phyloP scores from a whole-genome alignment of 768 basidiomycete genomes.

The Suillus cothurnatus region DNA sequence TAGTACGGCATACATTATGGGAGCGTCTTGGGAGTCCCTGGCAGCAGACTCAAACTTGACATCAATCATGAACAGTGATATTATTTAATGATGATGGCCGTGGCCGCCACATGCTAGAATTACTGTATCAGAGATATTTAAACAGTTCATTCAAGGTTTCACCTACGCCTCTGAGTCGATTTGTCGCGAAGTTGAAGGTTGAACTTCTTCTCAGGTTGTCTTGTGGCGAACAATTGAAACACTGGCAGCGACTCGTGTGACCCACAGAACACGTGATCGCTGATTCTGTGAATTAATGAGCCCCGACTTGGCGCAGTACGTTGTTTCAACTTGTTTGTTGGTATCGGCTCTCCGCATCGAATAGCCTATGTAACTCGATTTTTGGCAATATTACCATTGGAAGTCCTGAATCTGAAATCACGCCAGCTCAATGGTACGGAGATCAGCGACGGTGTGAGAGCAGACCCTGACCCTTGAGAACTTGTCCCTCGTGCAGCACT shows the following conservation, averaged over 20 bases:
- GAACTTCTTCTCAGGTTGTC: background rate
- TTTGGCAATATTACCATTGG: background rate
- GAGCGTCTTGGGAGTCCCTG: background rate
- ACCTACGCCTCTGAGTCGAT: background rate
- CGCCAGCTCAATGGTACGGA: background rate
- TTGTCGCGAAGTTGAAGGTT: background rate
- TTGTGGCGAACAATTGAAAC: background rate
- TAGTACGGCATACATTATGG: background rate
- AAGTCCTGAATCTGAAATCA: background rate
- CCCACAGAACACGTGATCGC: background rate
- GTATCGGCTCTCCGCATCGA: background rate
- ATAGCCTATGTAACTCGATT: background rate
- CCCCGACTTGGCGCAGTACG: too few relatives aligned
- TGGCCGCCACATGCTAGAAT: background rate
- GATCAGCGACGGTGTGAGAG: background rate
- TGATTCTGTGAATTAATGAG: too few relatives aligned
- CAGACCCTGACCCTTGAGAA: background rate
- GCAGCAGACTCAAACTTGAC: background rate
- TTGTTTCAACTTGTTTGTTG: background rate
- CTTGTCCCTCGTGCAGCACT: background rate
- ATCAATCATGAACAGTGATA: background rate
- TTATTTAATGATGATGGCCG: background rate
- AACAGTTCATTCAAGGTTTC: background rate
- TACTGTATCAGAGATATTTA: background rate
- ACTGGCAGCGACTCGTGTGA: background rate